A percentile compares a stretch with the other conserved stretches of the same genome.
Evolutionary conservation across 495 filamentous ascomycete genomes (phyloP).

Genomic region (Cetradonia linearis): DNA sequence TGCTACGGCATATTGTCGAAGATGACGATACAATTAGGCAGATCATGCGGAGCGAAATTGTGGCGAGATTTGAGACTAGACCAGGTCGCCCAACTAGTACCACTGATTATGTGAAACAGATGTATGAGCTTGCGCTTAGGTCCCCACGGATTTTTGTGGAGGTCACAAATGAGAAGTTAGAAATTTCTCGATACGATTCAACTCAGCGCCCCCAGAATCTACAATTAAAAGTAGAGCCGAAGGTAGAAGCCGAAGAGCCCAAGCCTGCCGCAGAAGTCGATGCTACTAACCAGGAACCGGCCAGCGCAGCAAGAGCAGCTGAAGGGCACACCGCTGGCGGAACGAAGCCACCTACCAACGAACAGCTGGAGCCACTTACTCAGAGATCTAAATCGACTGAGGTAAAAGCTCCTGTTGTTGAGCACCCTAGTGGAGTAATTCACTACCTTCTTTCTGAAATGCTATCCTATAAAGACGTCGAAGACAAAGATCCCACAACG

Average conservation of each 20-base stretch:
- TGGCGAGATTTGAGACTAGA: conserved; percentile 57
- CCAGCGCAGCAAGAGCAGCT: conserved; percentile 34
- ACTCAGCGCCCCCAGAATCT: conserved; percentile 50
- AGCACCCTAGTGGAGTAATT: conserved; percentile 90
- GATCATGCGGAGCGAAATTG: conserved; percentile 88
- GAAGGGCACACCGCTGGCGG: conserved; percentile 33
- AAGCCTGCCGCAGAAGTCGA: conserved; percentile 32
- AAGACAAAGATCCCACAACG: conserved; percentile 56
- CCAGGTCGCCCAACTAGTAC: conserved; percentile 57
- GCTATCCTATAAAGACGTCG: conserved; percentile 81
- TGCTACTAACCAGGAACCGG: conserved; percentile 28
- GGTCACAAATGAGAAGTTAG: conserved; percentile 76
- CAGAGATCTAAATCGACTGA: conserved; percentile 57
- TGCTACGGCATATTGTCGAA: conserved; percentile 87
- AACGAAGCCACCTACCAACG: conserved; percentile 44
- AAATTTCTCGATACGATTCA: conserved; percentile 51
- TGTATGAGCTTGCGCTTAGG: conserved; percentile 75
- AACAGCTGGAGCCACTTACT: conserved; percentile 41
- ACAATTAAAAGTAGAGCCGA: conserved; percentile 43
- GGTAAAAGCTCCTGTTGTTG: conserved; percentile 72
- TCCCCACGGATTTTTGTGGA: conserved; percentile 82
- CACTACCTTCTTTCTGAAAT: conserved; percentile 93
- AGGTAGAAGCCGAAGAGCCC: conserved; percentile 28
- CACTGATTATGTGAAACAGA: conserved; percentile 58
- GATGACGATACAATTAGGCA: conserved; percentile 84